phyloP scores from a whole-genome alignment of 805 yeast genomes.

The Candida boleticola region DNA sequence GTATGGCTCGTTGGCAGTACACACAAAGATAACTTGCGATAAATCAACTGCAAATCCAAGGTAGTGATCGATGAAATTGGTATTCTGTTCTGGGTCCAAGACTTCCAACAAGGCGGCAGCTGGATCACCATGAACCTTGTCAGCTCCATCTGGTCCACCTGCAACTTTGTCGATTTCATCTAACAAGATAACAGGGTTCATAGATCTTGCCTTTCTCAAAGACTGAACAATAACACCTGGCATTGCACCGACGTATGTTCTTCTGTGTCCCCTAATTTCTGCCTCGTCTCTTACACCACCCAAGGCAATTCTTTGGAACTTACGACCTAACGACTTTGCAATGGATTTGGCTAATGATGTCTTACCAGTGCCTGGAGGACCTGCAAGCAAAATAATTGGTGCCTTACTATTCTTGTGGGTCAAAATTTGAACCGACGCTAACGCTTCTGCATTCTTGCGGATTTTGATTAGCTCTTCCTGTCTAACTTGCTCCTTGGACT shows the following conservation, averaged over 20 bases:
- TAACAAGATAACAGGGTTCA: slow-evolving; percentile 79
- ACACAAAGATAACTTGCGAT: slow-evolving; percentile 76
- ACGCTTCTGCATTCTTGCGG: slow-evolving; percentile 4
- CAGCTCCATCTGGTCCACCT: slow-evolving; percentile 47
- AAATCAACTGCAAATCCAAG: slow-evolving; percentile 83
- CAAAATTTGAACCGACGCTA: slow-evolving; percentile 6
- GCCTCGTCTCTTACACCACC: slow-evolving; percentile 91
- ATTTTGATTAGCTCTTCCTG: slow-evolving; percentile 3
- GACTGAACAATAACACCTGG: slow-evolving; percentile 83
- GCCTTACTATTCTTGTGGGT: slow-evolving; percentile 45
- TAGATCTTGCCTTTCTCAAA: slow-evolving; percentile 66
- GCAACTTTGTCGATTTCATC: slow-evolving; percentile 85
- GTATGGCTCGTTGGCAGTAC: slow-evolving; percentile 79
- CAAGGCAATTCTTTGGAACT: slow-evolving; percentile 74
- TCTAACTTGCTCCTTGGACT: slow-evolving; percentile 12
- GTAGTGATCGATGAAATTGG: slow-evolving; percentile 75
- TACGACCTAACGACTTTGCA: slow-evolving; percentile 69
- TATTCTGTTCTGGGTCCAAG: slow-evolving; percentile 86
- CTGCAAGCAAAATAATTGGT: slow-evolving; percentile 79
- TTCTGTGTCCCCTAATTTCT: slow-evolving; percentile 85
- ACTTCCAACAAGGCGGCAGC: slow-evolving; percentile 87
- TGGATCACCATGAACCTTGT: slow-evolving; percentile 74
- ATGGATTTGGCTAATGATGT: slow-evolving; percentile 83
- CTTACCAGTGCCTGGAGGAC: slow-evolving; percentile 95
- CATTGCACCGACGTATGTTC: slow-evolving; percentile 91